Base-by-base conservation (phyloP, 2,329 filamentous ascomycete species). In the Chaetomium globosum region DNA sequence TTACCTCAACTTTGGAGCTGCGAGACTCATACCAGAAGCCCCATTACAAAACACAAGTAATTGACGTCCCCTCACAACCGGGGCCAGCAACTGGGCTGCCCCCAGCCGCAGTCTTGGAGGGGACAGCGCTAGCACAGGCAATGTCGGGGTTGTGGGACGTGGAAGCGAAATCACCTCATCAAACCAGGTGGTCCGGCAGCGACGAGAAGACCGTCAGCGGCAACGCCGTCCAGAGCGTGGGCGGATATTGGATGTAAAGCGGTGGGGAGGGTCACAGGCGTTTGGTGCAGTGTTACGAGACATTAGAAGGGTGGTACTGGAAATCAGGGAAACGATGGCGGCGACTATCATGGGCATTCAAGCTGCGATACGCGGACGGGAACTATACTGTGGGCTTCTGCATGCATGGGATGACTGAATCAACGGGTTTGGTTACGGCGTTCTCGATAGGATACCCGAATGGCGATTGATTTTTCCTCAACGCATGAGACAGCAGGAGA, bases 71-170 rank as follows among this genome's bases (percentile, higher is more conserved):
- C 4, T 26, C 19, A 46, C 43, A 56, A 1, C 39, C 54, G 2
- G 10, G n/a, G 5, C n/a, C 62, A 59, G 19, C 48, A 12, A 16
- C 21, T 6, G 23, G 13, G 21, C n/a, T 33, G 6, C 30, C 57
- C 3, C 28, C 55, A 9, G 33, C 59, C 12, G 52, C 49, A 1
- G 52, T 46, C 3, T 13, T 62, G 28, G 60, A 56, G 30, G 26
- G 19, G 16, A 2, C 60, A 1, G 16, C 43, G 21, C 8, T 56
- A 2, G 52, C 60, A 19, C 52, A 49, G 30, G 60, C 60, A 9
- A 62, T 62, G 52, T 56, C 60, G 4, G 52, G 54, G 12, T n/a
- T 59, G 23, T 63, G 61, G 61, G 31, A 43, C 21, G 30, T 43
- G n/a, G 51, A 48, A 13, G 19, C 48, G 7, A 51, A 21, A 26